These are phyloP conservation scores for Globisporangium solare DNA, from an alignment of 352 stramenopile genomes.

Conservation along the genomic window DNA sequence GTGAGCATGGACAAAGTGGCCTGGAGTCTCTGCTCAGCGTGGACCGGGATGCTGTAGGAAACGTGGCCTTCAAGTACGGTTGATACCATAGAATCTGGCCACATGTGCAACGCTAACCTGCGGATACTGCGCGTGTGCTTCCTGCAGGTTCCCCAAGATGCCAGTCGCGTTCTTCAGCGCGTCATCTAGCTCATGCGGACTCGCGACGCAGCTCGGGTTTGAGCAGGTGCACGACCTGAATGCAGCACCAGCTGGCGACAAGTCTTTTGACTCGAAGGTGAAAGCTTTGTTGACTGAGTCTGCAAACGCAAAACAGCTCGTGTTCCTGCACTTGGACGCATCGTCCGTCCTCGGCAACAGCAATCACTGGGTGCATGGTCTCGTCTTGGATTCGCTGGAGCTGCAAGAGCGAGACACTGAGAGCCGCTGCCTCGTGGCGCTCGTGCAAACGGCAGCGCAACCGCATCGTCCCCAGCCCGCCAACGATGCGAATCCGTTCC, in stretches of 20 bases:
- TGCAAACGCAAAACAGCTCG: constrained; percentile 43
- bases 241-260: constrained; percentile 4
- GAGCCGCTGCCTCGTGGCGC: constrained; percentile 38
- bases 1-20: constrained; percentile 7
- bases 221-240: constrained; percentile 24
- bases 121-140: neutral
- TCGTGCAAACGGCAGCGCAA: constrained; percentile 29
- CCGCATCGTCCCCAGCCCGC: constrained; percentile 17
- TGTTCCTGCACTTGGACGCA: constrained; percentile 45
- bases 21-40: constrained; percentile 34
- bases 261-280: constrained; percentile 13
- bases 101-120: neutral
- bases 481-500: constrained; percentile 24
- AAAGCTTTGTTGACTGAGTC: constrained; percentile 22
- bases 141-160: constrained; percentile 49
- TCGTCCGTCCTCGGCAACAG: neutral
- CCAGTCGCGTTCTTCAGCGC: constrained; percentile 57
- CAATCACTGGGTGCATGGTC: constrained; percentile 40
- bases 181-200: constrained; percentile 24
- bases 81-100: neutral
- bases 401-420: constrained; percentile 24
- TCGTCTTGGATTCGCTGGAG: constrained; percentile 30
- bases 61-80: constrained; percentile 25
- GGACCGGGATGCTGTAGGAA: constrained; percentile 14
- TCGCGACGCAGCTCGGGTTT: constrained; percentile 30